A percentile compares a stretch with the other conserved stretches of the same genome.
Conservation (phyloP, 1,284 basidiomycete species). For the Trichosporon sp. region DNA sequence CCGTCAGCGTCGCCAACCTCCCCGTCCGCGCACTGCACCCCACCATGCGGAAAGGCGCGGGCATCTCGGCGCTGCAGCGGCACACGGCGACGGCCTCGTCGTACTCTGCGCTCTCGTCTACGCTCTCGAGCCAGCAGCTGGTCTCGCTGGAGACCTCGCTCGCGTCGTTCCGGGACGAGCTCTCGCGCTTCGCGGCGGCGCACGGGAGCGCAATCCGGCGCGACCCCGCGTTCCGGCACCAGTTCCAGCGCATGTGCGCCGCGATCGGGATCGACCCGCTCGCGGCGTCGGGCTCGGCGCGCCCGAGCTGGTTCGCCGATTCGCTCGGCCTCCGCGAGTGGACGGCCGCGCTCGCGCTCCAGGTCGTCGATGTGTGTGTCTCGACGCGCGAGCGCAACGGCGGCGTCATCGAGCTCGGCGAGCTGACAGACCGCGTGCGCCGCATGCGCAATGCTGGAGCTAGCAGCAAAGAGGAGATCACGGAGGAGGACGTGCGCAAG, state of each 20-base stretch:
- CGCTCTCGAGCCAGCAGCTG: slow-evolving; percentile 72
- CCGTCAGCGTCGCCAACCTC: too few species aligned
- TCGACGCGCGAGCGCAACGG: slow-evolving; percentile 83
- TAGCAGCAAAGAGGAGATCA: slow-evolving; percentile 46
- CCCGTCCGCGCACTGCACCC: neutral
- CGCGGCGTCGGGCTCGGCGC: slow-evolving; percentile 54
- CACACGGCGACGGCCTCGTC: slow-evolving; percentile 50
- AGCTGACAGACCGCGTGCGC: slow-evolving; percentile 73
- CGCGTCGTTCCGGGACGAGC: slow-evolving; percentile 72
- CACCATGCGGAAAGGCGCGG: slow-evolving; percentile 53
- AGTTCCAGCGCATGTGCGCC: slow-evolving; percentile 94
- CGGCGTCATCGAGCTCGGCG: slow-evolving; percentile 82
- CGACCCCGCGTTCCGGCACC: slow-evolving; percentile 83
- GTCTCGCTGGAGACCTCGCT: slow-evolving; percentile 76
- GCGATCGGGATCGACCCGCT: slow-evolving; percentile 93
- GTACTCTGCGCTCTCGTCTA: slow-evolving; percentile 73
- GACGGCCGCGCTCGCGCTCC: slow-evolving; percentile 92
- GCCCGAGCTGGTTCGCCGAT: slow-evolving; percentile 75
- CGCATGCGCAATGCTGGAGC: slow-evolving; percentile 56
- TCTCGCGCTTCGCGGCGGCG: slow-evolving; percentile 72
- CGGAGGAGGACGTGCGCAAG: slow-evolving; percentile 76
- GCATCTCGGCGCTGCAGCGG: slow-evolving; percentile 53
- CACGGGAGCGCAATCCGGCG: slow-evolving; percentile 80
- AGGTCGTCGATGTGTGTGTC: slow-evolving; percentile 95
- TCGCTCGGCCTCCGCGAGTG: slow-evolving; percentile 82